Evolutionary conservation across 2,329 filamentous ascomycete species (phyloP).

Genomic region (Phyllachora maydis): DNA sequence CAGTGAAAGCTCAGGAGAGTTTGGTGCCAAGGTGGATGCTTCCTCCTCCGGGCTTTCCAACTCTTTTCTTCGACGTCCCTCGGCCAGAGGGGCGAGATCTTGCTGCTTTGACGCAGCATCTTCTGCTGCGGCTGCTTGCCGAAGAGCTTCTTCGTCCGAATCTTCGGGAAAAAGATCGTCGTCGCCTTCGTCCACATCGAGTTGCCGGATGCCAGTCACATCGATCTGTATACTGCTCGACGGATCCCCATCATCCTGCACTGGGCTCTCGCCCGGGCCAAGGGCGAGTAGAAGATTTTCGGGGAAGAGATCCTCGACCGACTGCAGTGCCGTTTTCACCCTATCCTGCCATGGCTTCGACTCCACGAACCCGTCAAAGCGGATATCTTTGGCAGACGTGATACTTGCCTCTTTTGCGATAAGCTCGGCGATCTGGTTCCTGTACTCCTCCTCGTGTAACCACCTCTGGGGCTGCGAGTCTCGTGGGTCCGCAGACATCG

Average conservation of each 20-base stretch:
- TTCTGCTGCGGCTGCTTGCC: no score
- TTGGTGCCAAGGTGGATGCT: no score
- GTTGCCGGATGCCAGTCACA: conserved; percentile 28
- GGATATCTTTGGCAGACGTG: conserved; percentile 14
- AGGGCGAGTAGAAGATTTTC: conserved; percentile 33
- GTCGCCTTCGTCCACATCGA: conserved; percentile 11
- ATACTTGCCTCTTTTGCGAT: no score
- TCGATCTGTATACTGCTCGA: conserved; percentile 38
- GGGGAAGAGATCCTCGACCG: conserved; percentile 73
- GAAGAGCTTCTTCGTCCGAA: conserved; percentile 35
- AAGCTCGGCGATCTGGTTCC: conserved; percentile 34
- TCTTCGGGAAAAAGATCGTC: conserved; percentile 27
- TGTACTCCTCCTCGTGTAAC: conserved; percentile 81
- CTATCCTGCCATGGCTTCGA: conserved; percentile 26
- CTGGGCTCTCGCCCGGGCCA: conserved; percentile 14
- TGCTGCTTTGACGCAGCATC: no score
- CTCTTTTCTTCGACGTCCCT: no score
- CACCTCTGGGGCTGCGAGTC: conserved; percentile 57
- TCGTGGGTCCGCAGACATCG: conserved; percentile 71
- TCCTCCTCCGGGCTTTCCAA: no score
- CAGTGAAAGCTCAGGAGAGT: no score
- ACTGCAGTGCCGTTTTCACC: conserved; percentile 62
- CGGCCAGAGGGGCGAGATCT: no score
- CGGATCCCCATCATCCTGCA: conserved; percentile 11
- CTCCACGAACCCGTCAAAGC: conserved; percentile 47